Percentiles rank a stretch among this genome's conserved stretches.
phyloP scores from a whole-genome alignment of 768 basidiomycete species.

The Leccinum uliginosum region DNA sequence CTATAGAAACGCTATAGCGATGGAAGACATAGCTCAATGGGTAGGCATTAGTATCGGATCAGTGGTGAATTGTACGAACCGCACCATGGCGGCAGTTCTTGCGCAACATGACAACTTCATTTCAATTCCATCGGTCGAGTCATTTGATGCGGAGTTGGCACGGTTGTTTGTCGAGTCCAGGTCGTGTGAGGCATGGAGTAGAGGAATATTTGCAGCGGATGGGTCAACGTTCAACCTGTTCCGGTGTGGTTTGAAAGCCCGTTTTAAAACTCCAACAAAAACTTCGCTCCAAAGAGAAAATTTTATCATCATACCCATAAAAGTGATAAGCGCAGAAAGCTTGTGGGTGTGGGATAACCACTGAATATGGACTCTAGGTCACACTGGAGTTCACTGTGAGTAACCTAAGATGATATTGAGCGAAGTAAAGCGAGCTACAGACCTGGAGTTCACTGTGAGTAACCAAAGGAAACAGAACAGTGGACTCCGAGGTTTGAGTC shows the following conservation, averaged over 20 bases:
- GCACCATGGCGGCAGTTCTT: neutral
- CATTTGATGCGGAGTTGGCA: neutral
- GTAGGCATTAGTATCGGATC: neutral
- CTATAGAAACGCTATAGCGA: neutral
- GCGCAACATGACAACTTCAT: neutral
- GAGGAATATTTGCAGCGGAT: neutral
- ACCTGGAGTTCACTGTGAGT: too few species aligned
- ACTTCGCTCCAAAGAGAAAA: neutral
- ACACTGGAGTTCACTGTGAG: too few species aligned
- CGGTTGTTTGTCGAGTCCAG: neutral
- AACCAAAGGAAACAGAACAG: too few species aligned
- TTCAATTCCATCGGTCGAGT: neutral
- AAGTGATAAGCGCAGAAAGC: too few species aligned
- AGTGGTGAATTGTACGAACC: neutral
- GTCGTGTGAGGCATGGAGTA: neutral
- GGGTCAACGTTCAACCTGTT: neutral
- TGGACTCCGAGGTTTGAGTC: too few species aligned
- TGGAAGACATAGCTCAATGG: neutral
- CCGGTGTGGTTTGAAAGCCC: too few species aligned
- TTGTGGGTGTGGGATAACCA: too few species aligned
- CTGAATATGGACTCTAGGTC: too few species aligned
- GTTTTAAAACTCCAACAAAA: too few species aligned
- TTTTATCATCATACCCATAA: too few species aligned
- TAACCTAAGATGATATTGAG: too few species aligned
- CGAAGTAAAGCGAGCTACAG: too few species aligned